phyloP scores from a whole-genome alignment of 257 asterid species.

The Verbena officinalis region DNA sequence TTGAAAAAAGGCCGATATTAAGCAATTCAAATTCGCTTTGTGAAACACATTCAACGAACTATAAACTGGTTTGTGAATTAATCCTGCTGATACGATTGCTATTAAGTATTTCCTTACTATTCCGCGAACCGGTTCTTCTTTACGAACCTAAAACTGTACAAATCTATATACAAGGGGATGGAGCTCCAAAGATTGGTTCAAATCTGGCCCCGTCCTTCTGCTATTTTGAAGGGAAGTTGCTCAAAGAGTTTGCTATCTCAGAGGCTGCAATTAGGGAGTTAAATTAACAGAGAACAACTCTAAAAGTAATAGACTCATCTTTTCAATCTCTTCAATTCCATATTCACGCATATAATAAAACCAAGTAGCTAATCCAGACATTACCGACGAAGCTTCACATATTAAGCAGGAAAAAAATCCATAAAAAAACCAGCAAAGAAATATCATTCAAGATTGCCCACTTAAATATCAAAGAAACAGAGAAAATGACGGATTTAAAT shows the following conservation, averaged over 20 bases:
- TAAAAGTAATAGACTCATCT: background rate
- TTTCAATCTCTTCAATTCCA: background rate
- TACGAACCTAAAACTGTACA: conserved; percentile 2
- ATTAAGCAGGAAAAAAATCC: background rate
- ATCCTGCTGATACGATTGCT: too few species aligned
- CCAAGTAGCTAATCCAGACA: background rate
- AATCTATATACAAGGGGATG: background rate
- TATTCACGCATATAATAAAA: background rate
- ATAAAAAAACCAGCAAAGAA: too few species aligned
- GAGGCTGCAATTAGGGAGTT: background rate
- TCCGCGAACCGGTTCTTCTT: too few species aligned
- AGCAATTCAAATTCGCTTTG: background rate
- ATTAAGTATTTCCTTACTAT: too few species aligned
- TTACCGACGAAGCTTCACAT: background rate
- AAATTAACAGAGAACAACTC: too few species aligned
- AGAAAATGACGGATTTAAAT: background rate
- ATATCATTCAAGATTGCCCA: background rate
- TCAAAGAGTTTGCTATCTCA: background rate
- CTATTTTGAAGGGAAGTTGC: too few species aligned
- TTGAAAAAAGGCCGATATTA: background rate
- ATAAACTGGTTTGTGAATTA: too few species aligned
- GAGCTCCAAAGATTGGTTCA: too few species aligned
- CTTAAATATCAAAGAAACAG: background rate
- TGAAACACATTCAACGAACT: too few species aligned
- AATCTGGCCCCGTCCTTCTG: too few species aligned